Conservation (phyloP, 768 basidiomycete genomes). For the Mycena metata region DNA sequence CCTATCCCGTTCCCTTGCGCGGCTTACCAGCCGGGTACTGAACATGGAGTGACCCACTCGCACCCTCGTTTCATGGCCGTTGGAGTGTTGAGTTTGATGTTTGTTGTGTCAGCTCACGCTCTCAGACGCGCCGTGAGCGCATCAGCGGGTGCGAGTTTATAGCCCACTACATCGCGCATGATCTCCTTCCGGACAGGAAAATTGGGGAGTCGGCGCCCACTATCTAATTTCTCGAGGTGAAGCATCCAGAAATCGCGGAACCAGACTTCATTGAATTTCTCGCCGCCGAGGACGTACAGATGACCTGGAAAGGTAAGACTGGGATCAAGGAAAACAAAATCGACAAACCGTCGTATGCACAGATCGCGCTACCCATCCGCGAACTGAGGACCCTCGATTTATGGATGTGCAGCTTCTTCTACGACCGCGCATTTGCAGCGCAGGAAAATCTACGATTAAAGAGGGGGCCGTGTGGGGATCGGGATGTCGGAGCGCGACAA, state of each 20-base stretch:
- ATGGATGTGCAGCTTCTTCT: conserved; percentile 49
- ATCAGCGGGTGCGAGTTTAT: conserved; percentile 38
- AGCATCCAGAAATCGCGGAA: conserved; percentile 47
- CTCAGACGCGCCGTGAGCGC: too few species aligned
- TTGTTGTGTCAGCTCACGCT: too few species aligned
- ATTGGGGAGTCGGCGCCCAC: conserved; percentile 43
- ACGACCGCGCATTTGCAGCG: conserved; percentile 53
- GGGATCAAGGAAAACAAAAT: neutral
- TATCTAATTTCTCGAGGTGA: conserved; percentile 43
- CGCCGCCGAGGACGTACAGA: conserved; percentile 48
- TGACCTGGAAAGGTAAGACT: conserved; percentile 34
- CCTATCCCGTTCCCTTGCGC: too few species aligned
- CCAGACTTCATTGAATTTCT: conserved; percentile 43
- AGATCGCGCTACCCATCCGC: conserved; percentile 42
- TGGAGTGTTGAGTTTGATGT: too few species aligned
- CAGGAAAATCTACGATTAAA: conserved; percentile 34
- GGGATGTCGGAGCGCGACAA: conserved; percentile 46
- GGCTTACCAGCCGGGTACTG: too few species aligned
- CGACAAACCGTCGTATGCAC: conserved; percentile 45
- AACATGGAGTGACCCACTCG: too few species aligned
- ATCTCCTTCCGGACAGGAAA: conserved; percentile 41
- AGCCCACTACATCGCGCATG: conserved; percentile 39
- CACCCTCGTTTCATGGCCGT: too few species aligned
- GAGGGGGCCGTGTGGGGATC: conserved; percentile 41
- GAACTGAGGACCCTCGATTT: conserved; percentile 24